phyloP scores from a whole-genome alignment of 805 yeast species.

The Maudiozyma pseudohumilis region DNA sequence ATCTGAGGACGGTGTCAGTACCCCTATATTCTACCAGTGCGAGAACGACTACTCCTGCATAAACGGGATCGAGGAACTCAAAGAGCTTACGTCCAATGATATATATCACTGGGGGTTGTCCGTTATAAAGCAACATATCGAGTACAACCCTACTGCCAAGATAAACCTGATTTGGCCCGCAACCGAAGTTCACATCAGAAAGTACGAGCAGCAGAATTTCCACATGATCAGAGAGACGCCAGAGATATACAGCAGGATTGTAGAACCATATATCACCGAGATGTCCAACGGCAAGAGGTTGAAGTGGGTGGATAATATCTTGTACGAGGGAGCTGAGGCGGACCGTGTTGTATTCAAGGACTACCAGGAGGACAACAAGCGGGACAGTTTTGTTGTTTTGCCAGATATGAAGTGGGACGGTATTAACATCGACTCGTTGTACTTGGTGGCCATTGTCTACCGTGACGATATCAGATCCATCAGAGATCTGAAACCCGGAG shows the following conservation, averaged over 20 bases:
- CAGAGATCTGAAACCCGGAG: slow-evolving; percentile 57
- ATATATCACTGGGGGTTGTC: slow-evolving; percentile 76
- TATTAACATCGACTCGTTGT: slow-evolving; percentile 53
- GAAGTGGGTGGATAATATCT: slow-evolving; percentile 83
- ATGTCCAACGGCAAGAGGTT: slow-evolving; percentile 63
- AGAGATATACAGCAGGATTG: slow-evolving; percentile 50
- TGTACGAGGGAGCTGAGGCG: slow-evolving; percentile 72
- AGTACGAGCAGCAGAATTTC: slow-evolving; percentile 46
- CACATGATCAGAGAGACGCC: slow-evolving; percentile 76
- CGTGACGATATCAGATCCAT: slow-evolving; percentile 60
- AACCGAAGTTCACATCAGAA: slow-evolving; percentile 68
- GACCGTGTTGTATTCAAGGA: slow-evolving; percentile 70
- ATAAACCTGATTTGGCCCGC: slow-evolving; percentile 82
- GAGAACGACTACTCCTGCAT: slow-evolving; percentile 23
- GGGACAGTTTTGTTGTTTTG: slow-evolving; percentile 57
- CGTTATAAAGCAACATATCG: slow-evolving; percentile 38
- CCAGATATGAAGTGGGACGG: slow-evolving; percentile 99
- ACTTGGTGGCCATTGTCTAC: slow-evolving; percentile 67
- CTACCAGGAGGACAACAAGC: slow-evolving; percentile 34
- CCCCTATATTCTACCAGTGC: slow-evolving; percentile 17
- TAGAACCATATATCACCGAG: slow-evolving; percentile 64
- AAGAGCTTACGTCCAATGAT: slow-evolving; percentile 57
- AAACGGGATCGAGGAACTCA: slow-evolving; percentile 21
- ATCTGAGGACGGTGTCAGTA: slow-evolving; percentile 29
- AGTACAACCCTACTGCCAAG: slow-evolving; percentile 49